These are phyloP conservation scores for Umbelopsis vinacea DNA, from an alignment of 192 early-diverging fungal species.

Conservation along the genomic window DNA sequence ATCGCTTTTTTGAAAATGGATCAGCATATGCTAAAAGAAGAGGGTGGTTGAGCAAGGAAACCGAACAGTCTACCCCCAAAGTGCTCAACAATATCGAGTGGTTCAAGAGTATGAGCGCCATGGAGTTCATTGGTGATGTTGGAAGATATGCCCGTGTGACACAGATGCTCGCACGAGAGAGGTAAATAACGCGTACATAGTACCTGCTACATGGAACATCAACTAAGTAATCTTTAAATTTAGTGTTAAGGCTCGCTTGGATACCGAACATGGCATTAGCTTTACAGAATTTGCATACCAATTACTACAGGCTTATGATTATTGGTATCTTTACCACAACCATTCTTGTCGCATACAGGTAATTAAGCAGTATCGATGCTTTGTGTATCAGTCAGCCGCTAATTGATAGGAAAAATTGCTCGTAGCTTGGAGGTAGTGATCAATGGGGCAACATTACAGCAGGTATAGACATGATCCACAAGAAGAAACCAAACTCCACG, in stretches of 20 bases:
- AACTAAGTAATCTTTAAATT: neutral
- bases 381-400: slow-evolving; percentile 1
- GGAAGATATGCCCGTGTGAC: slow-evolving; percentile 83
- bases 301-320: slow-evolving; percentile 93
- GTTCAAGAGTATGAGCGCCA: slow-evolving; percentile 71
- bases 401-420: slow-evolving; percentile 22
- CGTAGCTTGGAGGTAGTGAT: slow-evolving; percentile 90
- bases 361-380: neutral
- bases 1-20: slow-evolving; percentile 69
- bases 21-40: slow-evolving; percentile 43
- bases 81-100: slow-evolving; percentile 85
- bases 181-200: slow-evolving; percentile 38
- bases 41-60: slow-evolving; percentile 19
- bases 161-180: slow-evolving; percentile 87
- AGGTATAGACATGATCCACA: slow-evolving; percentile 89
- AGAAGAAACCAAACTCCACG: slow-evolving; percentile 45
- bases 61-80: slow-evolving; percentile 39
- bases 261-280: slow-evolving; percentile 83
- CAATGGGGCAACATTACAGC: slow-evolving; percentile 98
- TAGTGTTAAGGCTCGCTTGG: slow-evolving; percentile 82
- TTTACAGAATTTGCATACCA: slow-evolving; percentile 98
- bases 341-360: slow-evolving; percentile 71
- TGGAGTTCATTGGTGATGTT: slow-evolving; percentile 78
- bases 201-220: neutral
- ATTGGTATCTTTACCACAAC: slow-evolving; percentile 77